phyloP scores from a whole-genome alignment of 768 basidiomycete genomes.

The Agaricus subrufescens region DNA sequence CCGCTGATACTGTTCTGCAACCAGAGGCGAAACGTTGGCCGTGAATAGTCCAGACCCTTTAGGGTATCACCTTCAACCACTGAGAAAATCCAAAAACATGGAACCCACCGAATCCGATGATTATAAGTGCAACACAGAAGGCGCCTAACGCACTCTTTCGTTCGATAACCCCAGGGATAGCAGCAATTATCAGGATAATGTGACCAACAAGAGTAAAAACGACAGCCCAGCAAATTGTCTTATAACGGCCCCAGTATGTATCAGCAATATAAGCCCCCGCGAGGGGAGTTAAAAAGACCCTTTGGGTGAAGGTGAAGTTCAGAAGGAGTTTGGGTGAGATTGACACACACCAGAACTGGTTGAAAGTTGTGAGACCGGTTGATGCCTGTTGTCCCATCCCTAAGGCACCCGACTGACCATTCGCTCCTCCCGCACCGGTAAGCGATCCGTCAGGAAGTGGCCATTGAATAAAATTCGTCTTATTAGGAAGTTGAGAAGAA shows the following conservation, averaged over 20 bases:
- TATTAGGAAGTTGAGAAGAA: not conserved
- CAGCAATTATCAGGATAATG: conserved; percentile 57
- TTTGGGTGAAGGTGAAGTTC: conserved; percentile 13
- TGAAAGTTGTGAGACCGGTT: conserved; percentile 69
- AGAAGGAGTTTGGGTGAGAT: not conserved
- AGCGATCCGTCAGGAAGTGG: conserved; percentile 58
- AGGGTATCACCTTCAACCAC: conserved; percentile 11
- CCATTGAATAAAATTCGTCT: conserved; percentile 77
- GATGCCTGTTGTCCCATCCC: conserved; percentile 64
- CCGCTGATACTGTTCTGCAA: conserved; percentile 70
- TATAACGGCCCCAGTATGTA: conserved; percentile 62
- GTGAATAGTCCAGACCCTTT: conserved; percentile 69
- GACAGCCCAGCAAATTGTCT: conserved; percentile 58
- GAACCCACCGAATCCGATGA: conserved; percentile 45
- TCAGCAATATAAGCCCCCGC: conserved; percentile 66
- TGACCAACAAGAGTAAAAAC: conserved; percentile 56
- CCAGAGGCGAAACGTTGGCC: conserved; percentile 69
- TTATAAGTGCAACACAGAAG: conserved; percentile 55
- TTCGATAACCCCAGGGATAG: conserved; percentile 63
- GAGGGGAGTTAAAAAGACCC: conserved; percentile 57
- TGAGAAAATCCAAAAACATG: not conserved
- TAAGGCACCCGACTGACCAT: conserved; percentile 65
- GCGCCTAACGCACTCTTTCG: conserved; percentile 42
- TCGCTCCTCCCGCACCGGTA: conserved; percentile 54
- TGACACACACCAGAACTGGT: conserved; percentile 57